A percentile compares a stretch with the other conserved stretches of the same genome.
Conservation (phyloP, 2,329 filamentous ascomycete genomes). For the Diplocarpon mali region DNA sequence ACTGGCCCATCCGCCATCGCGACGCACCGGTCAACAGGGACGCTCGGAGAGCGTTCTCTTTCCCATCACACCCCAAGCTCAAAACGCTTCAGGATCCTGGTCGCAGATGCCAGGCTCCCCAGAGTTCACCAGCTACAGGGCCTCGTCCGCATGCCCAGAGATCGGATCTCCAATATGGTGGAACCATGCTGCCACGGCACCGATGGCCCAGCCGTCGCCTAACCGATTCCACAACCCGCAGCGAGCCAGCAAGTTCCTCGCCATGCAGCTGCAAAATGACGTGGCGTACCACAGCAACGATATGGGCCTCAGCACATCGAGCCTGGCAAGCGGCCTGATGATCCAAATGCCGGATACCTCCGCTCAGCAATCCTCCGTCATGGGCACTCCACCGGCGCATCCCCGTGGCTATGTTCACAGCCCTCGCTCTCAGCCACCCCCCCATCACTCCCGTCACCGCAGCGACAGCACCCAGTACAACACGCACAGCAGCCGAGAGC, state of each 20-base stretch:
- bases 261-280: conserved; percentile 24
- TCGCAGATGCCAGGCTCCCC: conserved; percentile 13
- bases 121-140: conserved; percentile 9
- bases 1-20: conserved; percentile 15
- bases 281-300: conserved; percentile 18
- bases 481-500: conserved; percentile 2
- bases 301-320: conserved; percentile 10
- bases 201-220: conserved; percentile 22
- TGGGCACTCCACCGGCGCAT: conserved; percentile 15
- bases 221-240: conserved; percentile 20
- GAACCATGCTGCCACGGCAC: conserved; percentile 21
- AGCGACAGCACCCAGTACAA: not conserved
- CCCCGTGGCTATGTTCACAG: conserved; percentile 12
- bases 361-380: conserved; percentile 16
- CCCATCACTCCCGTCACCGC: too few relatives aligned
- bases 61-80: conserved; percentile 20
- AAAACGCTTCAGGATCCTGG: conserved; percentile 18
- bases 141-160: conserved; percentile 10
- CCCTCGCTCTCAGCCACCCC: not conserved
- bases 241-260: conserved; percentile 21
- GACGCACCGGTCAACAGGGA: conserved; percentile 15
- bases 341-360: conserved; percentile 22
- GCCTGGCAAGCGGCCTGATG: conserved; percentile 20
- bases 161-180: conserved; percentile 22
- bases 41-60: conserved; percentile 11